phyloP scores from a whole-genome alignment of 2,329 filamentous ascomycete species.

The Sarocladiaceae sp. region DNA sequence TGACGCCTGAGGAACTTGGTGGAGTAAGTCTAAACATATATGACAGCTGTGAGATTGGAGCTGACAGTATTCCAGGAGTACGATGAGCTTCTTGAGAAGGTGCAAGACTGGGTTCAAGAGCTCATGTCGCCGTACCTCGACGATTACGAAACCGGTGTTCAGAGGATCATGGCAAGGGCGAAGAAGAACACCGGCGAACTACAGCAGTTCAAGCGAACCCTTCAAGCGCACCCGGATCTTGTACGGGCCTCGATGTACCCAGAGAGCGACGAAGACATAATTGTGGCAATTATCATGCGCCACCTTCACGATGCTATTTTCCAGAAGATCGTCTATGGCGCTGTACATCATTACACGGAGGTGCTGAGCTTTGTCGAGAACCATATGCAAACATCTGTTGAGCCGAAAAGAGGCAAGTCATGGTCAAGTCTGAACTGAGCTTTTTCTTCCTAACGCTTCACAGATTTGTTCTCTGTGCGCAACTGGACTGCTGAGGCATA shows the following conservation, averaged over 20 bases:
- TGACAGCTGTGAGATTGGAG: background rate
- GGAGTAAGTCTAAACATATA: slow-evolving; percentile 21
- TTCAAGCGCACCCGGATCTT: slow-evolving; percentile 24
- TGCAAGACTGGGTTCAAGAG: slow-evolving; percentile 32
- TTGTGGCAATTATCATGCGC: slow-evolving; percentile 29
- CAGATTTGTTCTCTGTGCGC: slow-evolving; percentile 31
- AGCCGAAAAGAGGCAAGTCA: slow-evolving; percentile 32
- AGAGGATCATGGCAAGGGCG: background rate
- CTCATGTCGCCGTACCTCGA: slow-evolving; percentile 16
- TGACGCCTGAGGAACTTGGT: slow-evolving; percentile 31
- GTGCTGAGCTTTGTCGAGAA: slow-evolving; percentile 28
- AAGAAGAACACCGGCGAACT: slow-evolving; percentile 15
- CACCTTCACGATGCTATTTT: slow-evolving; percentile 32
- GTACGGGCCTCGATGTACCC: slow-evolving; percentile 26
- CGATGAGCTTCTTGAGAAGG: slow-evolving; percentile 26
- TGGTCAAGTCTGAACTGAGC: background rate
- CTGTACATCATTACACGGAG: slow-evolving; percentile 18
- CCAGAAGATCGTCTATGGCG: slow-evolving; percentile 26
- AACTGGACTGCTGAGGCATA: slow-evolving; percentile 34
- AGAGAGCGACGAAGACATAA: slow-evolving; percentile 33
- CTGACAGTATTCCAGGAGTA: slow-evolving; percentile 27
- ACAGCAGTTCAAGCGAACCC: slow-evolving; percentile 16
- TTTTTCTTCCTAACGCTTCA: background rate
- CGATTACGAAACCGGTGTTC: background rate
- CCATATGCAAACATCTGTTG: slow-evolving; percentile 27